Conservation (phyloP, 192 early-diverging fungal genomes). For the Podochytrium sp. region DNA sequence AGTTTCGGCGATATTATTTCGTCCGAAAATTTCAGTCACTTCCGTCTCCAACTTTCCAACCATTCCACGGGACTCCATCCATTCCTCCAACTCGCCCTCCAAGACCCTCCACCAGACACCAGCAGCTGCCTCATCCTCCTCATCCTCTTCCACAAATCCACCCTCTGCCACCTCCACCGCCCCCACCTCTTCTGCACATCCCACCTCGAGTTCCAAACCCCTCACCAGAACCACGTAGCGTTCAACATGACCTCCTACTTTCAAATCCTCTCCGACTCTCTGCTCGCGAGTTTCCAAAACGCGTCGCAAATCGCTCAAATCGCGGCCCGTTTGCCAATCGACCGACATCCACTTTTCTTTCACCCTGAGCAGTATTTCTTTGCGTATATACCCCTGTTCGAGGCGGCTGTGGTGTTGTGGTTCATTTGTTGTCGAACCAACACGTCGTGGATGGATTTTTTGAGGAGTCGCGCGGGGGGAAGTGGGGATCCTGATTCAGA, state of each 20-base stretch:
- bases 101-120: not conserved
- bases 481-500: not conserved
- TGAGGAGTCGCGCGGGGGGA: not conserved
- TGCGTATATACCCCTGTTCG: not conserved
- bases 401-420: constrained; percentile 10
- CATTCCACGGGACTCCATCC: not conserved
- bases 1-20: not conserved
- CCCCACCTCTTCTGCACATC: not conserved
- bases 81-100: not conserved
- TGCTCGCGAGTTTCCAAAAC: not conserved
- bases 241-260: not conserved
- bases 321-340: not conserved
- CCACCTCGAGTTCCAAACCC: not conserved
- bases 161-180: constrained; percentile 8
- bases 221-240: not conserved
- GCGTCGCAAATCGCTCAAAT: not conserved
- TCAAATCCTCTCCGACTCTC: too few species aligned
- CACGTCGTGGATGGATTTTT: not conserved
- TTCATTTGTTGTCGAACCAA: not conserved
- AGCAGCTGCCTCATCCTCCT: not conserved
- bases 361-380: not conserved
- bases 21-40: not conserved
- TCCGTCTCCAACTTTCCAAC: not conserved
- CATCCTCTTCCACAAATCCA: not conserved
- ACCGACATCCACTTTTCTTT: not conserved